Percentiles rank a stretch among this genome's conserved stretches.
These are phyloP conservation scores for Haplosporangium gracile DNA, from an alignment of 192 early-diverging fungal genomes.

Conservation along the genomic window DNA sequence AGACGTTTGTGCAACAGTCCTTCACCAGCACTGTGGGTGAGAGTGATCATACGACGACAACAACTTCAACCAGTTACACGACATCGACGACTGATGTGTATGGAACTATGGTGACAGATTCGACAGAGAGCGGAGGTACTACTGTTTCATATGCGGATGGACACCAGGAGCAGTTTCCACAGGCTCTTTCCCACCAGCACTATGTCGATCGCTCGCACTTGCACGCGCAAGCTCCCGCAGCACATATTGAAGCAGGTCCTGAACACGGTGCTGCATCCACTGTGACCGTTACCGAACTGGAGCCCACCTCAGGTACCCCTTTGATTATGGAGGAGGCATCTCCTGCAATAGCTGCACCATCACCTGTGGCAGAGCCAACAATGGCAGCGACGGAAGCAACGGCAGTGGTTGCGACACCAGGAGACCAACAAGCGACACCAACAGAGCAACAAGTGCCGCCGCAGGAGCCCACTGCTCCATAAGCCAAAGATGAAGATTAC, in stretches of 20 bases:
- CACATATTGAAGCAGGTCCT: not conserved
- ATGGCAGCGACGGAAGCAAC: not conserved
- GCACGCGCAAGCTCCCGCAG: not conserved
- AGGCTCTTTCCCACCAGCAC: slow-evolving; percentile 14
- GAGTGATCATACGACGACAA: slow-evolving; percentile 17
- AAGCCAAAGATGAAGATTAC: not conserved
- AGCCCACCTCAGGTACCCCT: not conserved
- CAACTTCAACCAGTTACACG: not conserved
- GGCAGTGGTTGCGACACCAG: not conserved
- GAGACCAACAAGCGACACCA: slow-evolving; percentile 2
- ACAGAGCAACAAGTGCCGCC: not conserved
- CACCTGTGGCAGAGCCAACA: not conserved
- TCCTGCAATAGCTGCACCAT: not conserved
- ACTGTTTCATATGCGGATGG: slow-evolving; percentile 25
- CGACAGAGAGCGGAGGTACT: not conserved
- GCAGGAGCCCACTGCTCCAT: not conserved
- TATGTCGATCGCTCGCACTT: slow-evolving; percentile 9
- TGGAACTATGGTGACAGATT: slow-evolving; percentile 22
- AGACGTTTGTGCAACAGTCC: slow-evolving; percentile 16
- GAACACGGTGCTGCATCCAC: not conserved
- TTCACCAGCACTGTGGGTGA: slow-evolving; percentile 23
- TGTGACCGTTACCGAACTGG: not conserved
- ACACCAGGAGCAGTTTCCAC: slow-evolving; percentile 26
- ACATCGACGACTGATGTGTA: slow-evolving; percentile 6
- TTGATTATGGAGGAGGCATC: not conserved